Base-by-base conservation (phyloP, 352 stramenopile species). In the Plasmopara viticola region DNA sequence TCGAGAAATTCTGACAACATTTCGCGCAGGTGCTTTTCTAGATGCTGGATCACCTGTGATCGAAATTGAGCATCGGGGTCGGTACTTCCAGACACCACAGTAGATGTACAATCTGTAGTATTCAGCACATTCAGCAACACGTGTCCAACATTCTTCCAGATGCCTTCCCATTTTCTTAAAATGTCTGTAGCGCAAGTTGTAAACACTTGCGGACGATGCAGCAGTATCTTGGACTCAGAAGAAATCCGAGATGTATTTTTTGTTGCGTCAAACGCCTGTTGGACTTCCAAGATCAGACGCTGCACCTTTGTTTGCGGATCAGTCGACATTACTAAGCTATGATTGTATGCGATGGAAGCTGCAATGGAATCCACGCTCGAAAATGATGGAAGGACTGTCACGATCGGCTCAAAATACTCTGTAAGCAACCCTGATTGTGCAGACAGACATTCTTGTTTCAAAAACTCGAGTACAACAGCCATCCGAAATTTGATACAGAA, bases 401-500 rank as follows among this genome's bases (percentile, higher is more conserved):
- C 60, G 5, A 78, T 40, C 0, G 64, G 51, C 45, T 87, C 76
- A 66, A 87, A 90, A 56, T 90, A 90, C 20, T 81, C 66, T 17
- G 58, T 57, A 53, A 81, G 68, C n/a, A 87, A 62, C 44, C 71
- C 45, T 15, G 76, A 69, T 29, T 51, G 57, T 8, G 57, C 51
- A 31, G 57, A 63, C 41, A 70, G 41, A 45, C 56, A 74, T 30
- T 79, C 47, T 50, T 79, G 60, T 29, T 63, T 58, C 4, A 86
- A 25, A 52, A 84, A 90, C 38, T 67, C 58, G 18, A 90, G 64
- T 30, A 86, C 73, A 40, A 84, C 70, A n/a, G 74, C 65, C 17
- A 64, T 55, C 10, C 77, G 72, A 29, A 92, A 86, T 38, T 84
- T 77, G 31, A 67, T 60, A 44, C 77, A 90, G 53, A 89, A 92